These are phyloP conservation scores for Cadophora gregata DNA, from an alignment of 2,329 filamentous ascomycete genomes.

Conservation along the genomic window DNA sequence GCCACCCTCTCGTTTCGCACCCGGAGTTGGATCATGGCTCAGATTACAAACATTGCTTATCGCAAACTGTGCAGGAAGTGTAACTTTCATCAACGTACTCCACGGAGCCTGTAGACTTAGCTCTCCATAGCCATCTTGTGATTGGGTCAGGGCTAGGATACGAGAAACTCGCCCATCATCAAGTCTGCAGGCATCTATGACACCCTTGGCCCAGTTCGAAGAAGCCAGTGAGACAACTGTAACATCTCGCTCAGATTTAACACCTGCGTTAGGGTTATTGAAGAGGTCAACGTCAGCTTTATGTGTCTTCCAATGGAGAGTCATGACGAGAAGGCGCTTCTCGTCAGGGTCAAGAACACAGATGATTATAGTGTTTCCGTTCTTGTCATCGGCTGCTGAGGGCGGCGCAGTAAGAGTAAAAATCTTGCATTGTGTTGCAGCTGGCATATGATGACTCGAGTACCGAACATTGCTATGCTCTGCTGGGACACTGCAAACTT, in stretches of 20 bases:
- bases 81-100: conserved; percentile 72
- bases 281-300: conserved; percentile 32
- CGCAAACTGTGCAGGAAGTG: conserved; percentile 62
- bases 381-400: conserved; percentile 58
- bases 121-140: conserved; percentile 66
- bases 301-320: conserved; percentile 56
- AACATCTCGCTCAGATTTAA: conserved; percentile 44
- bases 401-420: conserved; percentile 70
- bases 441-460: conserved; percentile 59
- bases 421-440: conserved; percentile 63
- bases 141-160: conserved; percentile 73
- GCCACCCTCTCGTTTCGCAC: conserved; percentile 58
- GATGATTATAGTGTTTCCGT: conserved; percentile 63
- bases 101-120: conserved; percentile 78
- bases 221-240: conserved; percentile 40
- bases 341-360: conserved; percentile 74
- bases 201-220: conserved; percentile 60
- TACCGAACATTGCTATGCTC: conserved; percentile 67
- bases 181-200: conserved; percentile 76
- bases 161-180: conserved; percentile 70
- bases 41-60: conserved; percentile 65
- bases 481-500: conserved; percentile 70
- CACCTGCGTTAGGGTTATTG: conserved; percentile 25
- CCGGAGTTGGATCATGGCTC: conserved; percentile 59
- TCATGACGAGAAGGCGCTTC: conserved; percentile 70